A percentile compares a stretch with the other conserved stretches of the same genome.
Evolutionary conservation across 1,284 basidiomycete genomes (phyloP).

Genomic region (Pterulicium gracile): DNA sequence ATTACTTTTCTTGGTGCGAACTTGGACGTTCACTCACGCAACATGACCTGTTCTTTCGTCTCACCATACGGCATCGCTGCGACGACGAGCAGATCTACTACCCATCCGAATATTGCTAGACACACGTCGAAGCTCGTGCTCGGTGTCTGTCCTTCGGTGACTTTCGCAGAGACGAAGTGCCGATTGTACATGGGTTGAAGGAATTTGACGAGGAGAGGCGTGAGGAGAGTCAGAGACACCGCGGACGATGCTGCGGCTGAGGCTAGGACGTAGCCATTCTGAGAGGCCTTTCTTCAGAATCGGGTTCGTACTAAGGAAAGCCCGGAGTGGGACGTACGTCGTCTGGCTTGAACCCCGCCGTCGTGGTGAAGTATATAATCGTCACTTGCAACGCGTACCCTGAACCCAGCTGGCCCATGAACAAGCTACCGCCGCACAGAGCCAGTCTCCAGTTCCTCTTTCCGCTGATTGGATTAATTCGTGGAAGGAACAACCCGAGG

Average conservation of each 20-base stretch:
- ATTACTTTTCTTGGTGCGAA: too few relatives aligned
- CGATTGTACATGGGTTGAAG: background rate
- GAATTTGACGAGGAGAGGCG: background rate
- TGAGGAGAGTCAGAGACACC: background rate
- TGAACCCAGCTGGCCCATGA: background rate
- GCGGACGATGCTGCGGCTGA: background rate
- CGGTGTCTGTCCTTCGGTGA: background rate
- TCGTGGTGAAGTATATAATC: background rate
- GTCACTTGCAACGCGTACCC: conserved; percentile 1
- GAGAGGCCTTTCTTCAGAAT: background rate
- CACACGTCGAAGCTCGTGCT: background rate
- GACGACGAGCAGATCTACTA: background rate
- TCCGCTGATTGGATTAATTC: background rate
- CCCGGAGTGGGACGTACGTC: background rate
- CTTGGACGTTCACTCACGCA: background rate
- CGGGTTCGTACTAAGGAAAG: too few relatives aligned
- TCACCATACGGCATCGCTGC: background rate
- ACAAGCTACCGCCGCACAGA: background rate
- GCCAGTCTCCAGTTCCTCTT: background rate
- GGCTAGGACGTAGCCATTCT: background rate
- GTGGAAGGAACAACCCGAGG: background rate
- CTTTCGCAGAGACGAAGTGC: background rate
- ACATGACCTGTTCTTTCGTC: background rate
- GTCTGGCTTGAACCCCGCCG: background rate
- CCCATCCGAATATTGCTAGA: background rate